These are phyloP conservation scores for Harrya chromipes DNA, from an alignment of 768 basidiomycete species.

Conservation along the genomic window DNA sequence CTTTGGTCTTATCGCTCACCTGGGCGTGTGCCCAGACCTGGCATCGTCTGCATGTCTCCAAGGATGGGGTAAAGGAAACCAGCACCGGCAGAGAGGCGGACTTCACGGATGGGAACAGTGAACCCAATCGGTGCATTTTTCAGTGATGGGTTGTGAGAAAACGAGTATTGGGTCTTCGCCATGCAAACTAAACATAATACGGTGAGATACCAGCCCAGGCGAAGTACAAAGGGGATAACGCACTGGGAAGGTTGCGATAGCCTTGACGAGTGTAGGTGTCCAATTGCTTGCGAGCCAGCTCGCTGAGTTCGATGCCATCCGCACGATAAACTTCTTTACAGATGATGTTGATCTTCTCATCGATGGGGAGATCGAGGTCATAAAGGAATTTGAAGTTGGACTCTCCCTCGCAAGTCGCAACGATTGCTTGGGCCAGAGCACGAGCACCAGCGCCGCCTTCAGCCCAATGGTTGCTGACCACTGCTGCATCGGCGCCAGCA, in stretches of 20 bases:
- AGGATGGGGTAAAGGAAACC: conserved; percentile 94
- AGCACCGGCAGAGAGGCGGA: conserved; percentile 87
- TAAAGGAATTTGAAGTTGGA: conserved; percentile 94
- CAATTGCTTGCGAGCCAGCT: conserved; percentile 79
- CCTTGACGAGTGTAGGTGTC: conserved; percentile 93
- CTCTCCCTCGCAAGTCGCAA: conserved; percentile 77
- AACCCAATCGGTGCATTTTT: conserved; percentile 94
- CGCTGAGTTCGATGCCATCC: conserved; percentile 84
- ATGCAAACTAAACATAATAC: conserved; percentile 67
- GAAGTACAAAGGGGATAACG: conserved; percentile 26
- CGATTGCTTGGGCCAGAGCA: conserved; percentile 88
- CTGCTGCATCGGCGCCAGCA: conserved; percentile 91
- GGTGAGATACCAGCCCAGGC: conserved; percentile 5
- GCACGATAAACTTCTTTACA: conserved; percentile 92
- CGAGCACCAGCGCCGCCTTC: conserved; percentile 89
- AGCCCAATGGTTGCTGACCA: conserved; percentile 98
- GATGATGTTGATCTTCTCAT: conserved; percentile 85
- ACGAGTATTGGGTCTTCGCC: conserved; percentile 98
- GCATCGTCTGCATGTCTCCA: conserved; percentile 99
- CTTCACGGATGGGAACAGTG: conserved; percentile 85
- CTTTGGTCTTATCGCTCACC: conserved; percentile 40
- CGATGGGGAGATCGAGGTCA: conserved; percentile 77
- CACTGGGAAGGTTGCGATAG: conserved; percentile 73
- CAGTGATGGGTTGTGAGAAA: conserved; percentile 89
- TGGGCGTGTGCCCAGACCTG: conserved; percentile 89